Evolutionary conservation across 106 monocot genomes (phyloP), one percentile per base, ranked within the genome.

Genomic region (Triglochin maritima): DNA sequence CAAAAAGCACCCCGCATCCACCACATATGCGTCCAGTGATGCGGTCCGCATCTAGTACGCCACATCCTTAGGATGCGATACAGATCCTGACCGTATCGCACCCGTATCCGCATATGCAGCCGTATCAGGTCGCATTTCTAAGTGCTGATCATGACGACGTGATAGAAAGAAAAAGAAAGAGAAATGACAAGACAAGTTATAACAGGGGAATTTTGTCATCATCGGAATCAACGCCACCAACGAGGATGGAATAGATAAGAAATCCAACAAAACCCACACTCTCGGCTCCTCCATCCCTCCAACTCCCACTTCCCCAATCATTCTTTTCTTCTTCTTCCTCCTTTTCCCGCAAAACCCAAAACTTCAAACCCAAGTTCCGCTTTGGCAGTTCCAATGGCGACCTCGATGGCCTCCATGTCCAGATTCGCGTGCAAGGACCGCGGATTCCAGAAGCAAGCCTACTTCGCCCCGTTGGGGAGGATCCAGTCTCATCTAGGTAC

Each of bases 351-450:
- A 52, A 29, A 29, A 29, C 29, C 29, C 29, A 29, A 29, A 29
- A 29, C 0, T 1, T 1, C 29, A 29, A 29, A 29, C 29, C 29
- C 29, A 29, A 29, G 52, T 14, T 42, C 41, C 17, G 3, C 44
- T 43, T 42, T 0, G 56, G 50, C 64, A n/a, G 43, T 14, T 12
- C 9, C 68, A 44, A 56, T 56, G 52, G 52, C 68, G 3, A 60
- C 70, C 49, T 48, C 65, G 6, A 66, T 73, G 73, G 73, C 73
- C 2, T 73, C 73, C 47, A 43, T 73, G 57, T 73, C 73, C 54
- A 65, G 65, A 59, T 9, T 65, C 52, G 46, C 66, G 15, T 64
- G 56, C 57, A 65, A 45, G 55, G 64, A 59, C 46, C 42, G 48
- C 16, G 17, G 58, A n/a, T 7, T 49, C 65, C 64, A 56, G 47